Evolutionary conservation across 768 basidiomycete species (phyloP).

Genomic region (Sporobolomyces roseus): DNA sequence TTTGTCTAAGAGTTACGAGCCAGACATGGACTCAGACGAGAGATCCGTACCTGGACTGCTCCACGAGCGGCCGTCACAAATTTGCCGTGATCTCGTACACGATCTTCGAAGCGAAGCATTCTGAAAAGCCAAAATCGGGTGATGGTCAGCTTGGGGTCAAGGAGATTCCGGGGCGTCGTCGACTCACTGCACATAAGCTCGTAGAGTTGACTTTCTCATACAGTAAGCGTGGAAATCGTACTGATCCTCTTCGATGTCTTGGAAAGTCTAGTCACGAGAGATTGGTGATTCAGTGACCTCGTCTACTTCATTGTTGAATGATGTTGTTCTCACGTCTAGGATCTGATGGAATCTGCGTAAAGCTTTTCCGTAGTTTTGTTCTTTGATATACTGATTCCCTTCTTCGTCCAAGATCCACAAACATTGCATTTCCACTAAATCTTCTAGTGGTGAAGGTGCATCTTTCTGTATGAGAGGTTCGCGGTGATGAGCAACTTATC

Average conservation of each 20-base stretch:
- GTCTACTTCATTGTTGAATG: background rate
- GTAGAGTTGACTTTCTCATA: slow-evolving; percentile 78
- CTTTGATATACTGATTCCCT: slow-evolving; percentile 64
- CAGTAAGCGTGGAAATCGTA: slow-evolving; percentile 98
- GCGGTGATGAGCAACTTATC: too few species aligned
- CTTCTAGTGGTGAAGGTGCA: slow-evolving; percentile 64
- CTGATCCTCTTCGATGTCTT: slow-evolving; percentile 78
- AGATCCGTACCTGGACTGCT: slow-evolving; percentile 60
- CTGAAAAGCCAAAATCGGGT: too few species aligned
- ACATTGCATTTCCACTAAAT: slow-evolving; percentile 95
- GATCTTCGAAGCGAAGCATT: slow-evolving; percentile 75
- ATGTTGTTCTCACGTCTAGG: slow-evolving; percentile 58
- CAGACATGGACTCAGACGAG: slow-evolving; percentile 37
- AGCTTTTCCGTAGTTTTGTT: slow-evolving; percentile 68
- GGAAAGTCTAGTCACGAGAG: slow-evolving; percentile 60
- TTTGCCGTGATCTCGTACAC: slow-evolving; percentile 67
- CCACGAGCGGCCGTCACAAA: slow-evolving; percentile 70
- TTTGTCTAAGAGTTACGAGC: background rate
- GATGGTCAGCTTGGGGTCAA: background rate
- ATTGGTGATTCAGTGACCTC: background rate
- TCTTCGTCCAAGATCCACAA: slow-evolving; percentile 79
- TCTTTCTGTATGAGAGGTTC: too few species aligned
- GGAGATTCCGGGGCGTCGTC: background rate
- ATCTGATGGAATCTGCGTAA: slow-evolving; percentile 78
- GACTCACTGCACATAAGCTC: slow-evolving; percentile 76